Evolutionary conservation across 306 rosid species (phyloP), one percentile per base, ranked within the genome.

Genomic region (Carpinus viminea): DNA sequence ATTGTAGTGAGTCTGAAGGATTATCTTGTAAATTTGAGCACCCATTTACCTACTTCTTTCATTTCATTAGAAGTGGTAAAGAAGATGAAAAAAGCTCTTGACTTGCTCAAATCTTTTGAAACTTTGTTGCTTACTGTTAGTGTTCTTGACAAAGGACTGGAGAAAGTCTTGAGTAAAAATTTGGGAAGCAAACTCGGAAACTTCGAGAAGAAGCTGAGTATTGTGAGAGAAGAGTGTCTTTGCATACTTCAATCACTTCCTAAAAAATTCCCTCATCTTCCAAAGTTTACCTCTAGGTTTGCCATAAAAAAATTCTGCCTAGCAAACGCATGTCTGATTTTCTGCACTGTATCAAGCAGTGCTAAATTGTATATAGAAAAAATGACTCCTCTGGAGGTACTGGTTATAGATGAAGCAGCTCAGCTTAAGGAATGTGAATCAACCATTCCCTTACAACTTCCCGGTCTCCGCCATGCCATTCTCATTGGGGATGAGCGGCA

Each of bases 31-130:
- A 73, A 53, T 55, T 62, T 87, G 75, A 80, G n/a, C 6, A 84
- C 77, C 28, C 91, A 89, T 70, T 74, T 87, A 16, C 93, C 90
- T 28, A 84, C 90, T 53, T 82, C 89, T 70, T 41, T 55, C n/a
- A 79, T 88, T 75, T 68, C 90, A n/a, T 9, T 51, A 28, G 61
- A 69, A 43, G 51, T 24, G 54, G 83, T 31, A 48, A 83, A 69
- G 36, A 65, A 71, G 12, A 89, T 87, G 79, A 36, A 34, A 21
- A 16, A 9, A 46, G 86, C 83, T 55, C 75, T 52, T 21, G 70
- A 77, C 74, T 72, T 74, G 45, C 88, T 88, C 13, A 54, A 73
- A 11, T 76, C 64, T 7, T 43, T 78, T 3, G 74, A 73, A 80
- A 71, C 16, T 26, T 73, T 64, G 10, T 8, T 87, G 60, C 17